Evolutionary conservation across 2,329 filamentous ascomycete species (phyloP), one percentile per base, ranked within the genome.

Genomic region (Aureobasidium namibiae): DNA sequence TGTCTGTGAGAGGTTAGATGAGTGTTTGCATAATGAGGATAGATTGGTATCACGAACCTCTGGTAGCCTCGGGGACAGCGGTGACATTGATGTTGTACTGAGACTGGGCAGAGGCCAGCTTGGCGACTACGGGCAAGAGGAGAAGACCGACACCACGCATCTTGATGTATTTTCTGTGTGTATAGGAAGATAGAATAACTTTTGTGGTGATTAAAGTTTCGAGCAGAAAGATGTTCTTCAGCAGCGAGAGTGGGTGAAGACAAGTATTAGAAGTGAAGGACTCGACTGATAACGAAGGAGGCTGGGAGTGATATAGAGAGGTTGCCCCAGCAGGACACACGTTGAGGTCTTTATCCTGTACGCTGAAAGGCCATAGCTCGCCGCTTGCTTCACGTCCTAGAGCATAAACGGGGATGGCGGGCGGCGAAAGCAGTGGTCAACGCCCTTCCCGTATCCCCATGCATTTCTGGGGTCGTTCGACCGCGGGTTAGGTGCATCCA

Each of bases 21-120:
- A 14, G 18, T 29, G 24, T 23, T 16, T 13, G 42, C 10, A 11
- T 4, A 18, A 10, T 26, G 13, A 16, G 11, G 26, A 16, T 26
- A 14, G 10, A 26, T 2, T 21, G 16, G 23, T 2, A 16, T 33
- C 3, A 70, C 83, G 60, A 76, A 85, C 83, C 71, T 73, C 82
- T 78, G 49, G 71, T 73, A 48, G 73, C 64, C 36, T 82, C 64
- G 3, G 79, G 68, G 2, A 92, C 87, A 33, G 73, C 80, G 16
- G 75, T 65, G 4, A 88, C 87, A 54, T 88, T 78, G 69, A 92
- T 85, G 63, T 78, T 79, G 79, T 64, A 45, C 42, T 45, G 42
- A 4, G 42, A 82, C 73, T 64, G 80, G 70, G 62, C 86, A 72
- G 62, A 80, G 67, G 81, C 82, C 56, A 74, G 65, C 42, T 49